Evolutionary conservation across 441 rosid genomes (phyloP), one percentile per base, ranked within the genome.

Genomic region (Pelargonium cotyledonis): DNA sequence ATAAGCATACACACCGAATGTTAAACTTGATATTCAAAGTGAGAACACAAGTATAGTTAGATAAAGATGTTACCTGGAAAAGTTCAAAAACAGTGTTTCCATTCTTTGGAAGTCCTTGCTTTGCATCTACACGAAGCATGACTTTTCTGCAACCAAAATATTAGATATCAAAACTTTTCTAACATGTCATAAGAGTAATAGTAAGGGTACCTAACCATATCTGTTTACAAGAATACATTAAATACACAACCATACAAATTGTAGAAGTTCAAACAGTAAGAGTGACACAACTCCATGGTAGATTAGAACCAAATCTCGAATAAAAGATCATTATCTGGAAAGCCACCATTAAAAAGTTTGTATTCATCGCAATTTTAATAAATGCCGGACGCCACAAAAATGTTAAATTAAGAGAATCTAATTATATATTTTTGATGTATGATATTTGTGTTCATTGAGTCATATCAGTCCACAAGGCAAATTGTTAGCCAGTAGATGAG

Each of bases 121-220:
- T 95, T 70, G 99, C 92, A 89, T 95, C 94, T 26, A 95, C 97
- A 29, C 86, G 95, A 64, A 95, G 84, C 96, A 92, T 92, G 73
- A 90, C 87, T 79, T 88, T 87, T 81, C 99, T 95, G 95, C 78
- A 86, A 73, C 73, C 70, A 77, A 72, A 73, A 65, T 63, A 38
- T 18, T 18, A 14, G 35, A 29, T 62, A 29, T 62, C 41, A 12
- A 6, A 62, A 62, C 41, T 62, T 62, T 14, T 29, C 15, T 3
- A 62, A n/a, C 31, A 29, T 26, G 29, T 31, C 29, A 19, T 57
- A 57, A 16, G 62, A 57, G 23, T 7, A 12, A 53, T n/a, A n/a
- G 60, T 53, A 53, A 53, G 6, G 8, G 19, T 16, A 53, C 60
- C 19, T 58, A 58, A 58, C 21, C 31, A 18, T 31, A 9, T 21